Conservation (phyloP, 2,329 filamentous ascomycete species). For the Hirsutella thompsonii region DNA sequence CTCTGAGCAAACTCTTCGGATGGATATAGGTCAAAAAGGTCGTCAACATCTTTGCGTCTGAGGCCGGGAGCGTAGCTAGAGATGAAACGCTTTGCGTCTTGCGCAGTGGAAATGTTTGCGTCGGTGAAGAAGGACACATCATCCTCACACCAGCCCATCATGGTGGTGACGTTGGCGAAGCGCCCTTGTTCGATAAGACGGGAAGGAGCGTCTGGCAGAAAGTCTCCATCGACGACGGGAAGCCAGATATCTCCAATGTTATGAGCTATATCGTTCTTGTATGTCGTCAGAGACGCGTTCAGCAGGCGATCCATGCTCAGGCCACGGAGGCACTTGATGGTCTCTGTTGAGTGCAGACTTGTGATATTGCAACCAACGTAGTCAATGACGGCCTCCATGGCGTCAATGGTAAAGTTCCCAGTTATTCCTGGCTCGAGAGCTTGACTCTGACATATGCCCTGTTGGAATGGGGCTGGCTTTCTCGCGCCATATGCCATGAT, state of each 20-base stretch:
- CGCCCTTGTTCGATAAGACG: conserved; percentile 40
- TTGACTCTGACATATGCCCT: conserved; percentile 32
- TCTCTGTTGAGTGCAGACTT: conserved; percentile 25
- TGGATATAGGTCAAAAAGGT: conserved; percentile 37
- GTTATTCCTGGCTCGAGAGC: conserved; percentile 37
- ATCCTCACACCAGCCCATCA: conserved; percentile 39
- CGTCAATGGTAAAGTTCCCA: conserved; percentile 32
- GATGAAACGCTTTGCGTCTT: conserved; percentile 27
- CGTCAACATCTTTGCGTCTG: conserved; percentile 17
- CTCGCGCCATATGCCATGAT: conserved; percentile 33
- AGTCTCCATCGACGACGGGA: conserved; percentile 29
- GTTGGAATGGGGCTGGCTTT: conserved; percentile 29
- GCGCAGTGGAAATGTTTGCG: conserved; percentile 20
- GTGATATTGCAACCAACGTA: conserved; percentile 28
- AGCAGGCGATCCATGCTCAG: conserved; percentile 29
- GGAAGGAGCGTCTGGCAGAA: conserved; percentile 28
- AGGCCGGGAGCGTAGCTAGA: conserved; percentile 23
- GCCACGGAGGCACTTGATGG: conserved; percentile 31
- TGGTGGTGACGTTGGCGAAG: conserved; percentile 51
- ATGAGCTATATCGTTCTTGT: conserved; percentile 22
- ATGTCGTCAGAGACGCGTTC: conserved; percentile 28
- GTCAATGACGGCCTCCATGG: conserved; percentile 28
- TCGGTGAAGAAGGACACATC: conserved; percentile 31
- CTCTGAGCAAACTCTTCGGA: conserved; percentile 26
- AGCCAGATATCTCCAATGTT: conserved; percentile 40